Evolutionary conservation across 2,329 filamentous ascomycete species (phyloP).

Genomic region (Pseudogymnoascus destructans): DNA sequence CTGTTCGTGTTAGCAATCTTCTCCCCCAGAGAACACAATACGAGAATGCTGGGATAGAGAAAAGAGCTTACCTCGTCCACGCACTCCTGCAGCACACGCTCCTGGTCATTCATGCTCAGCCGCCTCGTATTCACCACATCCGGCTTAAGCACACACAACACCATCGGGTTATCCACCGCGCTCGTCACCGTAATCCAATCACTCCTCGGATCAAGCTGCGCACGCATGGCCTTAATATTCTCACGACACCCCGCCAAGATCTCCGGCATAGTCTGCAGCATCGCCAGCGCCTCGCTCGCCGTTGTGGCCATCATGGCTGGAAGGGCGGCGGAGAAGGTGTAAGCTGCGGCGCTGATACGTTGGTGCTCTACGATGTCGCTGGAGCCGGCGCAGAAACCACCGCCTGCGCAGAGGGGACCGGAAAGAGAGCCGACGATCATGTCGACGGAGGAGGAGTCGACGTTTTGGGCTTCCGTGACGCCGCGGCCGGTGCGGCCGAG

Average conservation of each 20-base stretch:
- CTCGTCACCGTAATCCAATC: conserved; percentile 86
- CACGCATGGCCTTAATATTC: conserved; percentile 72
- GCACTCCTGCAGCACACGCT: conserved; percentile 72
- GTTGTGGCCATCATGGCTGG: conserved; percentile 93
- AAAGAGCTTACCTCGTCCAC: conserved; percentile 72
- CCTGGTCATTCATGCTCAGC: conserved; percentile 63
- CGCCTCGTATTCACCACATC: conserved; percentile 63
- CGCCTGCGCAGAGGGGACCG: conserved; percentile 79
- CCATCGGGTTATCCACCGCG: conserved; percentile 69
- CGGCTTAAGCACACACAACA: conserved; percentile 71
- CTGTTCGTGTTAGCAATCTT: conserved; percentile 32
- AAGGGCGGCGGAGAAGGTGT: conserved; percentile 90
- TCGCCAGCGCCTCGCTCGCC: conserved; percentile 74
- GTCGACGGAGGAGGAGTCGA: conserved; percentile 84
- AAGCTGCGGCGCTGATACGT: conserved; percentile 80
- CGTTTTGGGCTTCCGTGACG: conserved; percentile 90
- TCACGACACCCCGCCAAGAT: conserved; percentile 68
- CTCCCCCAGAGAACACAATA: background rate
- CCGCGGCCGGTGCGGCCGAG: conserved; percentile 83
- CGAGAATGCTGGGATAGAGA: background rate
- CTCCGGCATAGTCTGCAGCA: conserved; percentile 79
- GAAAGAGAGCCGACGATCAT: conserved; percentile 94
- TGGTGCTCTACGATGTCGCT: conserved; percentile 93
- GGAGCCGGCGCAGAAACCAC: conserved; percentile 88
- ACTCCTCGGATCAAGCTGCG: conserved; percentile 80